phyloP scores from a whole-genome alignment of 1,284 basidiomycete genomes.

The Leccinum griseonigrum region DNA sequence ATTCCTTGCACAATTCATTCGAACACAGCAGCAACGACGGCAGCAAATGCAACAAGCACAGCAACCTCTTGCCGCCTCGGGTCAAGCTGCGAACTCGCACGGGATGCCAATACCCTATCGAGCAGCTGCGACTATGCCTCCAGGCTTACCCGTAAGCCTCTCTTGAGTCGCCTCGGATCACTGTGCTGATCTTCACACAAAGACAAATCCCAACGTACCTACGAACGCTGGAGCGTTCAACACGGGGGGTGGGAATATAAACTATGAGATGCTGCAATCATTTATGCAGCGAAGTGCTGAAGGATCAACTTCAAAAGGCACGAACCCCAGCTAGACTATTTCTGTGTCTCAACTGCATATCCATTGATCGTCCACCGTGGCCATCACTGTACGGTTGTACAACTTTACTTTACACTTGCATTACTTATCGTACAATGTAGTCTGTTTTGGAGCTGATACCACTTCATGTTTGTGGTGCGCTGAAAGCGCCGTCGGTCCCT shows the following conservation, averaged over 20 bases:
- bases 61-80: conserved; percentile 12
- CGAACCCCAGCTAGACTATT: conserved; percentile 15
- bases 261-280: conserved; percentile 58
- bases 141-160: conserved; percentile 20
- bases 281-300: conserved; percentile 55
- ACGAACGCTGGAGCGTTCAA: conserved; percentile 11
- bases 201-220: conserved; percentile 17
- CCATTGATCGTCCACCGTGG: not conserved
- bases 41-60: conserved; percentile 33
- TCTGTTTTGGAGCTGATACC: conserved; percentile 1
- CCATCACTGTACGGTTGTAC: conserved; percentile 4
- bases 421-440: conserved; percentile 10
- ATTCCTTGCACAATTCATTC: conserved; percentile 18
- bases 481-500: conserved; percentile 61
- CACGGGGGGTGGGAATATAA: conserved; percentile 36
- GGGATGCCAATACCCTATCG: conserved; percentile 16
- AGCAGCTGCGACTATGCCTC: conserved; percentile 10
- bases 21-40: conserved; percentile 28
- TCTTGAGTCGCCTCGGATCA: not conserved
- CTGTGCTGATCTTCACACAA: not conserved
- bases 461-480: conserved; percentile 33
- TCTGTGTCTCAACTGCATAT: not conserved
- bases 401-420: conserved; percentile 17
- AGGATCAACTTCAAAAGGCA: conserved; percentile 30
- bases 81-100: conserved; percentile 16